phyloP scores from a whole-genome alignment of 331 rosid species.

The Erythrophleum ivorense region DNA sequence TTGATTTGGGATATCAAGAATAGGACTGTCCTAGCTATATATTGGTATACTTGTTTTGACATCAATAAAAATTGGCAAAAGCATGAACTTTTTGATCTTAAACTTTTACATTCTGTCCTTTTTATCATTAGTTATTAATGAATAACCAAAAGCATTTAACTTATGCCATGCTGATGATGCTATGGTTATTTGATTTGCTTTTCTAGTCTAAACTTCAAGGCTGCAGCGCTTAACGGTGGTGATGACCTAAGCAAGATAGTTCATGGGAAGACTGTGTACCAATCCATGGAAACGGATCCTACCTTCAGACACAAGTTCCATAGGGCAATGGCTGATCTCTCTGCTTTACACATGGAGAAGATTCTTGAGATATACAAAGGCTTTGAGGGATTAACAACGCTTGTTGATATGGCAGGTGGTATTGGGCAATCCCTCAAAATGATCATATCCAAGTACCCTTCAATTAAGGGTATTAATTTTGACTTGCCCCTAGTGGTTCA shows the following conservation, averaged over 20 bases:
- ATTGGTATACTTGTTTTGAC: too few relatives aligned
- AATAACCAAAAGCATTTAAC: too few relatives aligned
- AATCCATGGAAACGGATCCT: not conserved
- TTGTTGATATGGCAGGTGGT: constrained; percentile 3
- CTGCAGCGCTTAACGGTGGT: not conserved
- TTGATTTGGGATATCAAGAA: too few relatives aligned
- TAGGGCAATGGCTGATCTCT: not conserved
- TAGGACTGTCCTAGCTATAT: too few relatives aligned
- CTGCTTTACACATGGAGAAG: not conserved
- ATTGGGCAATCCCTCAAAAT: not conserved
- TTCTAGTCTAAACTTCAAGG: not conserved
- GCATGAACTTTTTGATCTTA: too few relatives aligned
- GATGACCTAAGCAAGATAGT: not conserved
- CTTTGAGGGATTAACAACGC: constrained; percentile 36
- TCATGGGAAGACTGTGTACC: not conserved
- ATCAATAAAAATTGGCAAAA: too few relatives aligned
- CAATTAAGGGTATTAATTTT: constrained; percentile 5
- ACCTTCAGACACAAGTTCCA: not conserved
- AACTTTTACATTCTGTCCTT: too few relatives aligned
- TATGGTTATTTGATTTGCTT: not conserved
- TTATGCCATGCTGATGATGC: too few relatives aligned
- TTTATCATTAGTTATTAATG: too few relatives aligned
- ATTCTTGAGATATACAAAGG: constrained; percentile 39
- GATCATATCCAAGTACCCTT: constrained; percentile 12
- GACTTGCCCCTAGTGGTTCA: constrained; percentile 5